A percentile compares a stretch with the other conserved stretches of the same genome.
phyloP scores from a whole-genome alignment of 2,329 filamentous ascomycete species.

The Rhinocladiella mackenziei region DNA sequence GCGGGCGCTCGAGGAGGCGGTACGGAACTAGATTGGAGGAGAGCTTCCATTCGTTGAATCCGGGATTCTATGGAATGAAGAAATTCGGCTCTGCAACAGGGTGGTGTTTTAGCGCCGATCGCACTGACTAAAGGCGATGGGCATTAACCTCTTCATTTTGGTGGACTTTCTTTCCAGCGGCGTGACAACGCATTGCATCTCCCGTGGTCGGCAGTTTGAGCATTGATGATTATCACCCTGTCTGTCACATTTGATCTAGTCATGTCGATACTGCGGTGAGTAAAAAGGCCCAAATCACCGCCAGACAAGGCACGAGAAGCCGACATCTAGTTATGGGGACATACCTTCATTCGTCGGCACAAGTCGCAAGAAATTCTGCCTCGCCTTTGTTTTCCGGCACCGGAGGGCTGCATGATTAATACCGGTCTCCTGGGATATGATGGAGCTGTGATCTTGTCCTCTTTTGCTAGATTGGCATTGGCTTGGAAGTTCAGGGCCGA shows the following conservation, averaged over 20 bases:
- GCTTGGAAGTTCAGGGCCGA: too few species aligned
- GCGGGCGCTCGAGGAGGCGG: neutral
- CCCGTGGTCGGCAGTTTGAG: conserved; percentile 14
- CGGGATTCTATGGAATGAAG: conserved; percentile 17
- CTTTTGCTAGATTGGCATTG: too few species aligned
- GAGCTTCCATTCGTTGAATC: conserved; percentile 17
- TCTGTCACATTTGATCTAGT: conserved; percentile 13
- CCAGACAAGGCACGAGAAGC: neutral
- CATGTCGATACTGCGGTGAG: neutral
- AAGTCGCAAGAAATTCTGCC: conserved; percentile 7
- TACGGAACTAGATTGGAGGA: conserved; percentile 4
- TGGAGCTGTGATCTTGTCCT: too few species aligned
- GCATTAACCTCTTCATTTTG: conserved; percentile 12
- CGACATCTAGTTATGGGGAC: too few species aligned
- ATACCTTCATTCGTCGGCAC: conserved; percentile 14
- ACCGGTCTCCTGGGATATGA: too few species aligned
- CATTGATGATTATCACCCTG: conserved; percentile 6
- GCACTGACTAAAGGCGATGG: neutral
- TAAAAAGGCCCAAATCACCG: too few species aligned
- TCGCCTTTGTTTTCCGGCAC: neutral
- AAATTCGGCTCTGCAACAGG: conserved; percentile 11
- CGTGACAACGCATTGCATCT: conserved; percentile 9
- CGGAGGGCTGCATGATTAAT: too few species aligned
- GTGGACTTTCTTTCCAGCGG: conserved; percentile 1
- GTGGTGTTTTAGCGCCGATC: neutral